Evolutionary conservation across 352 stramenopile species (phyloP).

Genomic region (Sclerospora graminicola): DNA sequence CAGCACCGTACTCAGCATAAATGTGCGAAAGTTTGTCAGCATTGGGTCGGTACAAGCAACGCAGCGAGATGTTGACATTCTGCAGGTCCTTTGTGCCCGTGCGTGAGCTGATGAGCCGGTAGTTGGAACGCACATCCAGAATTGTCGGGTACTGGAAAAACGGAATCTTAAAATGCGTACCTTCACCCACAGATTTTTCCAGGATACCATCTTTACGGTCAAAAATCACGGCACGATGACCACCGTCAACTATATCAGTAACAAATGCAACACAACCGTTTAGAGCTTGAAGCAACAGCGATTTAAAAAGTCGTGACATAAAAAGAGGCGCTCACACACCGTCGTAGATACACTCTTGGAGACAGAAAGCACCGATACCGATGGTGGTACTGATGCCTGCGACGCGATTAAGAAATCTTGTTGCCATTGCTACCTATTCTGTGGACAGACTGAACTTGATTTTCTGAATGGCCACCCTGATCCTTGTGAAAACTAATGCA

Average conservation of each 20-base stretch:
- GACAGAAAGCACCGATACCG: slow-evolving; percentile 49
- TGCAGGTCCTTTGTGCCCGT: slow-evolving; percentile 99
- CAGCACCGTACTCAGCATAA: slow-evolving; percentile 93
- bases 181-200: slow-evolving; percentile 91
- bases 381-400: slow-evolving; percentile 44
- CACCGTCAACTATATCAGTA: slow-evolving; percentile 89
- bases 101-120: slow-evolving; percentile 93
- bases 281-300: neutral
- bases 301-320: neutral
- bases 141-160: slow-evolving; percentile 97
- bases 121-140: slow-evolving; percentile 96
- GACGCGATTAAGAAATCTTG: slow-evolving; percentile 67
- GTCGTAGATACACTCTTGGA: slow-evolving; percentile 81
- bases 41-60: slow-evolving; percentile 92
- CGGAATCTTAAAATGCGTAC: slow-evolving; percentile 99
- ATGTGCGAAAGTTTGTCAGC: slow-evolving; percentile 93
- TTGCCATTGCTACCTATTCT: slow-evolving; percentile 43
- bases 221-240: slow-evolving; percentile 98
- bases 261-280: slow-evolving; percentile 4
- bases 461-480: slow-evolving; percentile 6
- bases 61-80: slow-evolving; percentile 99
- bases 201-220: slow-evolving; percentile 97
- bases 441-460: slow-evolving; percentile 16
- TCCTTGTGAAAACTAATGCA: slow-evolving; percentile 2
- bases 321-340: slow-evolving; percentile 32